Evolutionary conservation across 441 rosid genomes (phyloP).

Genomic region (Macaranga tanarius): DNA sequence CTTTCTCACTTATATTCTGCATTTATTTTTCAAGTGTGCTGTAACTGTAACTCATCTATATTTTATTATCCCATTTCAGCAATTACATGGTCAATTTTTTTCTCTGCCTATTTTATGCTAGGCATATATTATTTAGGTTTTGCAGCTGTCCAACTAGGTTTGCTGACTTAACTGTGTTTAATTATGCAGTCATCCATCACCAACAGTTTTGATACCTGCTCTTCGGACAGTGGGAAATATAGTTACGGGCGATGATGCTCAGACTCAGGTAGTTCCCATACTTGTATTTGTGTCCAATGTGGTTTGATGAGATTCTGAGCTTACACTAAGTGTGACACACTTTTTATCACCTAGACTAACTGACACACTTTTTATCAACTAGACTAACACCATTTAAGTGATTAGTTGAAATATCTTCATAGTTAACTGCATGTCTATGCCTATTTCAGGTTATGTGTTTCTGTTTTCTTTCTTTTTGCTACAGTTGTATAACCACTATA

Average conservation of each 20-base stretch:
- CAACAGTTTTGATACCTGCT: slow-evolving; percentile 76
- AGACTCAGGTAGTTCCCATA: slow-evolving; percentile 63
- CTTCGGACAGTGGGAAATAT: slow-evolving; percentile 76
- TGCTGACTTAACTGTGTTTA: slow-evolving; percentile 19
- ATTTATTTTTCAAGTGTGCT: background rate
- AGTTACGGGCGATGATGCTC: slow-evolving; percentile 77
- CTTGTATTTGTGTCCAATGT: slow-evolving; percentile 13
- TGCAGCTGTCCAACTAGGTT: background rate
- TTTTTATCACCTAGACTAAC: background rate
- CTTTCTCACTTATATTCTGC: background rate
- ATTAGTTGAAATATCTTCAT: background rate
- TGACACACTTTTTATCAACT: background rate
- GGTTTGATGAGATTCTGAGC: background rate
- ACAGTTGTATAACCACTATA: background rate
- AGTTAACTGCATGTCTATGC: background rate
- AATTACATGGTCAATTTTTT: background rate
- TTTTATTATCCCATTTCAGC: background rate
- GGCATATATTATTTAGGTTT: slow-evolving; percentile 8
- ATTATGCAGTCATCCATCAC: slow-evolving; percentile 60
- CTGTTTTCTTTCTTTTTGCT: background rate
- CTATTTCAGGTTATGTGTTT: background rate
- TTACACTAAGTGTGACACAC: background rate
- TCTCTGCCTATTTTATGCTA: background rate
- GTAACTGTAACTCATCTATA: no score
- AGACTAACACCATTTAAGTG: background rate